Evolutionary conservation across 1,284 basidiomycete species (phyloP).

Genomic region (Meira miltonrushii): DNA sequence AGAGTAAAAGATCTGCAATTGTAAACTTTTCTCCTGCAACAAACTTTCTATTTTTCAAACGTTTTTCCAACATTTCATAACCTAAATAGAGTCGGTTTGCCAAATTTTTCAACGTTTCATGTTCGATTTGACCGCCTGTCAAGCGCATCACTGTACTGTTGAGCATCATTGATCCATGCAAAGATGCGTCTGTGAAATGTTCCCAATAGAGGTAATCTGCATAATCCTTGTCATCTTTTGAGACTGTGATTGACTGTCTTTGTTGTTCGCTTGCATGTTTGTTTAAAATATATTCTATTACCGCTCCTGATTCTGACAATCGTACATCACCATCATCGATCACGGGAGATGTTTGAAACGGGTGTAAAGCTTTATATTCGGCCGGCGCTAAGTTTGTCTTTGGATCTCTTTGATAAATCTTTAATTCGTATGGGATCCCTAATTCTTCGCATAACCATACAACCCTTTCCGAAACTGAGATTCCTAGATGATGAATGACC

Average conservation of each 20-base stretch:
- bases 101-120: background rate
- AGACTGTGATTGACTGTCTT: background rate
- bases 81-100: background rate
- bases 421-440: background rate
- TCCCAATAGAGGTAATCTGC: conserved; percentile 6
- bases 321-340: conserved; percentile 5
- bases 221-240: background rate
- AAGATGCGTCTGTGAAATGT: background rate
- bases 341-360: conserved; percentile 2
- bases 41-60: background rate
- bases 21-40: conserved; percentile 12
- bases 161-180: background rate
- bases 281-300: conserved; percentile 4
- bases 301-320: conserved; percentile 1
- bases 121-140: background rate
- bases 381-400: background rate
- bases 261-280: conserved; percentile 1
- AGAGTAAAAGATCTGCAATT: conserved; percentile 3
- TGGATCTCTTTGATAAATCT: conserved; percentile 5
- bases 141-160: background rate
- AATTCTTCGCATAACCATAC: conserved; percentile 11
- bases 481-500: conserved; percentile 5
- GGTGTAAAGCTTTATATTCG: conserved; percentile 3
- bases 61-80: conserved; percentile 4
- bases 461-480: conserved; percentile 9